Conservation (phyloP, 805 yeast species). For the Maudiozyma barnettii region DNA sequence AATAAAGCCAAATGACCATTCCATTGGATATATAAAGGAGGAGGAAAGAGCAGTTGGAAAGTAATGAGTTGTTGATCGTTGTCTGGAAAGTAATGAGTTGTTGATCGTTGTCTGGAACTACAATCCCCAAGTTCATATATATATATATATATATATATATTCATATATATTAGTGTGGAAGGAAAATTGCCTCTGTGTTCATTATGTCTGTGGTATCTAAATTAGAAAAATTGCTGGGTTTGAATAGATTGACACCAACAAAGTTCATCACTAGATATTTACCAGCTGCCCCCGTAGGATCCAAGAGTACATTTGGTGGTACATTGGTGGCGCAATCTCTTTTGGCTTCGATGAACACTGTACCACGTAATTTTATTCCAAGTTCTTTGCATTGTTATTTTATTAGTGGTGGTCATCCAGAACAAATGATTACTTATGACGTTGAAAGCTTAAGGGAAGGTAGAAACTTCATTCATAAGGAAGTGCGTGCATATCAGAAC, state of each 20-base stretch:
- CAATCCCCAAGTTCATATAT: too few relatives aligned
- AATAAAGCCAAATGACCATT: not conserved
- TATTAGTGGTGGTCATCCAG: constrained; percentile 42
- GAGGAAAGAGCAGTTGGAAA: too few relatives aligned
- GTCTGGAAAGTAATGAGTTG: too few relatives aligned
- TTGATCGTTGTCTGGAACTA: too few relatives aligned
- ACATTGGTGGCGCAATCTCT: constrained; percentile 57
- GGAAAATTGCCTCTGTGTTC: too few relatives aligned
- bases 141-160: too few relatives aligned
- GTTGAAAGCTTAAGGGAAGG: constrained; percentile 47
- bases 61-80: too few relatives aligned
- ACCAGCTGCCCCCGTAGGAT: constrained; percentile 38
- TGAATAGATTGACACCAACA: constrained; percentile 11
- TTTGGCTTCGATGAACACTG: constrained; percentile 47
- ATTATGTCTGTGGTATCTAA: constrained; percentile 3
- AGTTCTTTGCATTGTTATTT: constrained; percentile 57
- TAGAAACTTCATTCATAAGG: constrained; percentile 41
- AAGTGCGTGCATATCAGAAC: constrained; percentile 47
- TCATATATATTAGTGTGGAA: too few relatives aligned
- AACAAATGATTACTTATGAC: constrained; percentile 39
- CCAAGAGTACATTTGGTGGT: constrained; percentile 66
- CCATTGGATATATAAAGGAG: not conserved
- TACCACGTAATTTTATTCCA: constrained; percentile 41
- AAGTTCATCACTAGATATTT: constrained; percentile 17
- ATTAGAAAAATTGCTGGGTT: constrained; percentile 17